Conservation (phyloP, 805 yeast genomes). For the Candida rishiriensis region DNA sequence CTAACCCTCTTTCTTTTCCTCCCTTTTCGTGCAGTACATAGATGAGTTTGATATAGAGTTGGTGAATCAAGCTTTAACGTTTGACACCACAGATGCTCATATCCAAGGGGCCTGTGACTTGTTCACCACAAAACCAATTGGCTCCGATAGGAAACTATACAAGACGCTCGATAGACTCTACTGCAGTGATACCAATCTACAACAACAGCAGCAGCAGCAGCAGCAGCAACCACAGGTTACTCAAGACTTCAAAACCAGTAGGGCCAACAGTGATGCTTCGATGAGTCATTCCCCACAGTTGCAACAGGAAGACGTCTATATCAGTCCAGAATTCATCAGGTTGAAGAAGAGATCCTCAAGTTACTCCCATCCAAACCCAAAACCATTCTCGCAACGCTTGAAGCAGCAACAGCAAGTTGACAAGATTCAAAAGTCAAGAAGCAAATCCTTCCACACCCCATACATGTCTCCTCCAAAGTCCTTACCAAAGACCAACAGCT, state of each 20-base stretch:
- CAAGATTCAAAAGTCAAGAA: constrained; percentile 17
- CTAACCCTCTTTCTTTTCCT: not conserved
- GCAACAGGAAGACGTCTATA: constrained; percentile 7
- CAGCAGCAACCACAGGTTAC: constrained; percentile 4
- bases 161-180: constrained; percentile 74
- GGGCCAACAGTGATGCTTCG: constrained; percentile 22
- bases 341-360: constrained; percentile 30
- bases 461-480: constrained; percentile 24
- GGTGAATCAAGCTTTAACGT: constrained; percentile 79
- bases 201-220: no score
- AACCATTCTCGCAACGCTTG: constrained; percentile 8
- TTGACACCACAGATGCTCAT: constrained; percentile 69
- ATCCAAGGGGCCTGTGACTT: constrained; percentile 89
- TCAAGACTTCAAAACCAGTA: constrained; percentile 5
- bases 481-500: constrained; percentile 10
- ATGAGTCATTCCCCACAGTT: not conserved
- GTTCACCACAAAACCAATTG: constrained; percentile 90
- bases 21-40: constrained; percentile 52
- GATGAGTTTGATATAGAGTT: constrained; percentile 92
- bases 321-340: constrained; percentile 28
- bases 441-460: constrained; percentile 28
- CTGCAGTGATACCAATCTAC: constrained; percentile 5
- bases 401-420: constrained; percentile 9
- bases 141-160: constrained; percentile 83
- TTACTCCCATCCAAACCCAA: constrained; percentile 24